Evolutionary conservation across 129 eudicot species (phyloP).

Genomic region (Escallonia rubra): DNA sequence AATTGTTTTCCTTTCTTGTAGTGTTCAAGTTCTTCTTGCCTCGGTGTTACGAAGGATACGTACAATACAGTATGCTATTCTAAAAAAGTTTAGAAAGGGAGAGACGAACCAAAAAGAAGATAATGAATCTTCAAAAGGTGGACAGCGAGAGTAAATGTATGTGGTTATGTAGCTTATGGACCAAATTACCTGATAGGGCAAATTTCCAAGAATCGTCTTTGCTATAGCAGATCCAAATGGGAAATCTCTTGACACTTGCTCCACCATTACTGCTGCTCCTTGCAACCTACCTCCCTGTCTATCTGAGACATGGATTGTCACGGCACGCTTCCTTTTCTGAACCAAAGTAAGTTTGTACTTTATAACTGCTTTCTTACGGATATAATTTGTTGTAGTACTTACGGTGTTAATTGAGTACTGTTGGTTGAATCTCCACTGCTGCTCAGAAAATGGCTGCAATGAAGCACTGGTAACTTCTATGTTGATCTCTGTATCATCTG

Average conservation of each 20-base stretch:
- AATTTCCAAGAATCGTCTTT: conserved; percentile 28
- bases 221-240: conserved; percentile 52
- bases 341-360: neutral
- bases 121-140: too few relatives aligned
- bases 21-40: too few relatives aligned
- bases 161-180: neutral
- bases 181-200: conserved; percentile 32
- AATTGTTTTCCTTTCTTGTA: too few relatives aligned
- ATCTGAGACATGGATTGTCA: conserved; percentile 35
- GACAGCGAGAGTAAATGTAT: too few relatives aligned
- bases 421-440: conserved; percentile 46
- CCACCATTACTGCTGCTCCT: conserved; percentile 23
- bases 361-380: neutral
- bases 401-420: conserved; percentile 28
- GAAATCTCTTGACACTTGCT: conserved; percentile 40
- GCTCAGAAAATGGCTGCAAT: conserved; percentile 42
- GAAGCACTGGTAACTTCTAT: conserved; percentile 38
- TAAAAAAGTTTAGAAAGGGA: too few relatives aligned
- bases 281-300: conserved; percentile 17
- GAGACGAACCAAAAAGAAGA: too few relatives aligned
- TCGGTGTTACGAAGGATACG: too few relatives aligned
- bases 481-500: conserved; percentile 12
- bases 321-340: conserved; percentile 35
- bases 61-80: too few relatives aligned
- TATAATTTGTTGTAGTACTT: neutral